Conservation (phyloP, 208 protist genomes). For the Crithidia expoeki region DNA sequence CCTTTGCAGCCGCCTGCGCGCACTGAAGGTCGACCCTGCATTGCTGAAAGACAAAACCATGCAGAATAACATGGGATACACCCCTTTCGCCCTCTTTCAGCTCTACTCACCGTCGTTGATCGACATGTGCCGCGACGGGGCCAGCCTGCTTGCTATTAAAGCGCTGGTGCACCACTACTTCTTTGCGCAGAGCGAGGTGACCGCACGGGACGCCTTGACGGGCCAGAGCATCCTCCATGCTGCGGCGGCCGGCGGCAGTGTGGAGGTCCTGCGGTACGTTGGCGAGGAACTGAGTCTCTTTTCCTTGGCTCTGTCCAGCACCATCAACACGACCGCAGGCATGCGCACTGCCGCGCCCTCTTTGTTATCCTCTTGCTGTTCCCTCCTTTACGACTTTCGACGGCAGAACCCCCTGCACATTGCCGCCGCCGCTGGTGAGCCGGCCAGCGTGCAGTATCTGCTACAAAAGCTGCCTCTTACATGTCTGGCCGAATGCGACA, state of each 20-base stretch:
- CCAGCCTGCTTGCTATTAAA: slow-evolving; percentile 45
- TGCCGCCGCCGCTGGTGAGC: slow-evolving; percentile 51
- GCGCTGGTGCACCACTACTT: slow-evolving; percentile 73
- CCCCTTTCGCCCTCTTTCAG: slow-evolving; percentile 63
- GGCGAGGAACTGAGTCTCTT: slow-evolving; percentile 52
- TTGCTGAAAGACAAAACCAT: slow-evolving; percentile 21
- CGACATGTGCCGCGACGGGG: slow-evolving; percentile 66
- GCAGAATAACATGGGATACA: slow-evolving; percentile 56
- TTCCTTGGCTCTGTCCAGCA: slow-evolving; percentile 3
- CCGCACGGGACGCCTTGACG: slow-evolving; percentile 34
- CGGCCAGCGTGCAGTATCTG: slow-evolving; percentile 54
- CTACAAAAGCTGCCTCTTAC: slow-evolving; percentile 33
- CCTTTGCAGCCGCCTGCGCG: slow-evolving; percentile 58
- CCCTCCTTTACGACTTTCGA: slow-evolving; percentile 50
- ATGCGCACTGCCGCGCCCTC: not conserved
- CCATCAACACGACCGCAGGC: slow-evolving; percentile 1
- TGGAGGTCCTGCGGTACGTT: slow-evolving; percentile 61
- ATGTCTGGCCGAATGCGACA: slow-evolving; percentile 42
- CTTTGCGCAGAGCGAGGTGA: slow-evolving; percentile 44
- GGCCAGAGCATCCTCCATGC: slow-evolving; percentile 55
- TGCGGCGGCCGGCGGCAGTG: slow-evolving; percentile 44
- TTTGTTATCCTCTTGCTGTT: not conserved
- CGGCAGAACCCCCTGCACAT: slow-evolving; percentile 78
- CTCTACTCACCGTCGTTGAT: slow-evolving; percentile 56
- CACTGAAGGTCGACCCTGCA: slow-evolving; percentile 26